Percentiles rank a stretch among this genome's conserved stretches.
Conservation (phyloP, 1,139 yeast genomes). For the Casaregolazyma lundiana region DNA sequence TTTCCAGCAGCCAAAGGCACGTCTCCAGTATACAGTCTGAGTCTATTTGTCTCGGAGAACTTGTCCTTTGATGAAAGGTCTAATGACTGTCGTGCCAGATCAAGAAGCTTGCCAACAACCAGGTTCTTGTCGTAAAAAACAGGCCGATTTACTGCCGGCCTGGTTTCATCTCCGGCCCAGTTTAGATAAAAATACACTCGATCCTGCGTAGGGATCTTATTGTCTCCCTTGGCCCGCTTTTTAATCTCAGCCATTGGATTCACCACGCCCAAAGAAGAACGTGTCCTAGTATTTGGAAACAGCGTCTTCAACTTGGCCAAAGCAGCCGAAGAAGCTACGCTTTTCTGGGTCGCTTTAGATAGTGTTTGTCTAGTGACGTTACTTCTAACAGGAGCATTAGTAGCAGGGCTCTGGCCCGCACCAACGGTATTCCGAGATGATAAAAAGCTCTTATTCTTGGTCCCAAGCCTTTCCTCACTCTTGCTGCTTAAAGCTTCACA, state of each 20-base stretch:
- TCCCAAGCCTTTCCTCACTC: background rate
- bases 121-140: constrained; percentile 57
- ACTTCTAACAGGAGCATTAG: background rate
- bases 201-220: constrained; percentile 48
- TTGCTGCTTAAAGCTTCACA: constrained; percentile 25
- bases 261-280: background rate
- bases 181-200: constrained; percentile 59
- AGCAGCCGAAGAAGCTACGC: constrained; percentile 5
- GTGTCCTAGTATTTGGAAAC: constrained; percentile 5
- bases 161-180: constrained; percentile 26
- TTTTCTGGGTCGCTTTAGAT: background rate
- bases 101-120: constrained; percentile 77
- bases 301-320: constrained; percentile 9
- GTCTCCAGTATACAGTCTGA: constrained; percentile 17
- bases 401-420: background rate
- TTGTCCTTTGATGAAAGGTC: constrained; percentile 57
- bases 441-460: background rate
- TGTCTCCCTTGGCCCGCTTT: constrained; percentile 65
- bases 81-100: constrained; percentile 54
- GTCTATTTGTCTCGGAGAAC: constrained; percentile 37
- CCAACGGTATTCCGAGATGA: background rate
- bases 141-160: constrained; percentile 34
- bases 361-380: constrained; percentile 3
- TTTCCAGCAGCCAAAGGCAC: constrained; percentile 15
- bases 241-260: constrained; percentile 38